These are phyloP conservation scores for Grosmannia serpens DNA, from an alignment of 2,329 filamentous ascomycete species.

Conservation along the genomic window DNA sequence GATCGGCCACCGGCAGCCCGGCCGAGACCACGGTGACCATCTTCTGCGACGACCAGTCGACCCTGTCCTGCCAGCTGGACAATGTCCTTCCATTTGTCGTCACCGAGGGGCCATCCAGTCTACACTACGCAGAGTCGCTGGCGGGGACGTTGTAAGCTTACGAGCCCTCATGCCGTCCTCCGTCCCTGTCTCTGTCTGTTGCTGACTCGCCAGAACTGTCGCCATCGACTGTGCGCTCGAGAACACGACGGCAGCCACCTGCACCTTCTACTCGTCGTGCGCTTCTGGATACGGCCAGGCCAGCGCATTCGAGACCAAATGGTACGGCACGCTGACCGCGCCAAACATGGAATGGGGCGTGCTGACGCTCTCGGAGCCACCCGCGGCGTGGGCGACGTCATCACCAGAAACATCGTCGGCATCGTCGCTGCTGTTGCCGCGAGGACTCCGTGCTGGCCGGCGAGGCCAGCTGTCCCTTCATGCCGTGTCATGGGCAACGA, in stretches of 20 bases:
- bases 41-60: conserved; percentile 32
- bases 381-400: conserved; percentile 12
- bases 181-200: background rate
- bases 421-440: background rate
- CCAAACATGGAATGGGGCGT: conserved; percentile 31
- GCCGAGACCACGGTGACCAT: conserved; percentile 35
- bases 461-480: no score
- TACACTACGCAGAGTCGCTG: conserved; percentile 30
- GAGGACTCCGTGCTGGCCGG: no score
- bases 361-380: conserved; percentile 29
- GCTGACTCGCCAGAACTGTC: conserved; percentile 24
- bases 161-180: background rate
- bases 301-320: conserved; percentile 29
- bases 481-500: background rate
- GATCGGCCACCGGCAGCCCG: conserved; percentile 5
- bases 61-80: conserved; percentile 29
- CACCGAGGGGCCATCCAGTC: conserved; percentile 31
- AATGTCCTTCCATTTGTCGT: conserved; percentile 36
- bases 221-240: conserved; percentile 30
- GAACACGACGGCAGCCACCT: conserved; percentile 32
- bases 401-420: background rate
- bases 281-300: conserved; percentile 23
- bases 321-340: conserved; percentile 32
- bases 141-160: conserved; percentile 30
- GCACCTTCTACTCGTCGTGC: conserved; percentile 36